Conservation (phyloP, 139 green algal genomes). For the Closterium sp. region DNA sequence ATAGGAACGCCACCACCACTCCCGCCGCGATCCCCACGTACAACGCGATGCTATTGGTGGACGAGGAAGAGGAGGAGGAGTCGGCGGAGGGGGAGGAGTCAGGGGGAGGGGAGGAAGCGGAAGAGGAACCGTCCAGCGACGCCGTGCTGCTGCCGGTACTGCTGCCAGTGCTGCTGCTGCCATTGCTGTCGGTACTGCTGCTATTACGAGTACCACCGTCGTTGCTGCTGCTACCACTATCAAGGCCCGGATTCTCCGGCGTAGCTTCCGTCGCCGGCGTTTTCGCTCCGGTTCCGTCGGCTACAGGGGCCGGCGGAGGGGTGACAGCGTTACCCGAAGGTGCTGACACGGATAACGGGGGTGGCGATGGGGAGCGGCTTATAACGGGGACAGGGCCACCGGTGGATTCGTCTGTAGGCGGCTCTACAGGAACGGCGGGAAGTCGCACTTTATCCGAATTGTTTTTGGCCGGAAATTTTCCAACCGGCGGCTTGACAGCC, state of each 20-base stretch:
- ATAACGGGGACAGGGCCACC: background rate
- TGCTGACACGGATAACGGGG: background rate
- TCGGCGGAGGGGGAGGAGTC: background rate
- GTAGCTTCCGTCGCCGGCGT: background rate
- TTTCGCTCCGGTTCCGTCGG: background rate
- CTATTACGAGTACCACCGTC: background rate
- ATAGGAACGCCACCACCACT: background rate
- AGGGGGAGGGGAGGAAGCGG: background rate
- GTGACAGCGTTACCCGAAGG: background rate
- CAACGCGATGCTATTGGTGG: background rate
- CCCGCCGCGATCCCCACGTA: background rate
- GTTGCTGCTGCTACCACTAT: background rate
- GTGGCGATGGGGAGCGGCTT: background rate
- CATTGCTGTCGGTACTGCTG: background rate
- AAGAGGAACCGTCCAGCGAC: background rate
- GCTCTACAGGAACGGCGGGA: background rate
- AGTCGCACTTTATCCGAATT: background rate
- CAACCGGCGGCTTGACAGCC: too few species aligned
- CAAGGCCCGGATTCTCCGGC: background rate
- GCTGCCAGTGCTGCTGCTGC: background rate
- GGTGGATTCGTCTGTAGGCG: background rate
- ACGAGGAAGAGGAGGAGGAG: too few species aligned
- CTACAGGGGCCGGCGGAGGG: background rate
- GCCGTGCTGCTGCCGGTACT: background rate
- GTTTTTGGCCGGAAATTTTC: background rate